Percentiles rank a stretch among this genome's conserved stretches.
These are phyloP conservation scores for Spatholobus suberectus DNA, from an alignment of 306 rosid species.

Conservation along the genomic window DNA sequence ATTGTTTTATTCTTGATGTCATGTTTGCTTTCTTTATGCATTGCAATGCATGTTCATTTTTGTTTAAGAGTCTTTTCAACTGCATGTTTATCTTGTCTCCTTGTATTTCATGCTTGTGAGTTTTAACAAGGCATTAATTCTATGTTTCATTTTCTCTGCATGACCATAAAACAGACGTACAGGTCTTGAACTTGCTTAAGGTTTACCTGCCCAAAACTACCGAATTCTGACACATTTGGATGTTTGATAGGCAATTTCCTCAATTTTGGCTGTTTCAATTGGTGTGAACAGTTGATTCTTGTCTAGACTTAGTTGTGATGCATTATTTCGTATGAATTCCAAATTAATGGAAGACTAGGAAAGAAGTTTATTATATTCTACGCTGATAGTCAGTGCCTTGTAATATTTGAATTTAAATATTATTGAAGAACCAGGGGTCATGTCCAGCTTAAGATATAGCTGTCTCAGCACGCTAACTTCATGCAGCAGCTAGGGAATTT, in stretches of 20 bases:
- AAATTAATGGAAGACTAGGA: not conserved
- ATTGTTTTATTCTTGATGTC: conserved; percentile 8
- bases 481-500: conserved; percentile 21
- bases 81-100: conserved; percentile 35
- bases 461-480: conserved; percentile 17
- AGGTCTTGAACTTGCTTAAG: conserved; percentile 19
- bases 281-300: conserved; percentile 1
- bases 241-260: conserved; percentile 26
- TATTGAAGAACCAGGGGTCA: not conserved
- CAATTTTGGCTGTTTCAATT: conserved; percentile 12
- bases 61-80: conserved; percentile 26
- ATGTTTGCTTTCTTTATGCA: conserved; percentile 38
- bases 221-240: not conserved
- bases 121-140: conserved; percentile 49
- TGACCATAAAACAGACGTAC: conserved; percentile 26
- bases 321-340: not conserved
- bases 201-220: conserved; percentile 1
- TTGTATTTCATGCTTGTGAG: conserved; percentile 49
- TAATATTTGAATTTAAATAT: conserved; percentile 12
- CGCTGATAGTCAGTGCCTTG: not conserved
- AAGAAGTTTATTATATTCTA: not conserved
- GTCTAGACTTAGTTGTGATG: not conserved
- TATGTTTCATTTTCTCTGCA: conserved; percentile 32
- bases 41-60: conserved; percentile 24
- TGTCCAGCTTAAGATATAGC: conserved; percentile 10